Evolutionary conservation across 73 alveolate genomes (phyloP).

Genomic region (Tetrahymena borealis): DNA sequence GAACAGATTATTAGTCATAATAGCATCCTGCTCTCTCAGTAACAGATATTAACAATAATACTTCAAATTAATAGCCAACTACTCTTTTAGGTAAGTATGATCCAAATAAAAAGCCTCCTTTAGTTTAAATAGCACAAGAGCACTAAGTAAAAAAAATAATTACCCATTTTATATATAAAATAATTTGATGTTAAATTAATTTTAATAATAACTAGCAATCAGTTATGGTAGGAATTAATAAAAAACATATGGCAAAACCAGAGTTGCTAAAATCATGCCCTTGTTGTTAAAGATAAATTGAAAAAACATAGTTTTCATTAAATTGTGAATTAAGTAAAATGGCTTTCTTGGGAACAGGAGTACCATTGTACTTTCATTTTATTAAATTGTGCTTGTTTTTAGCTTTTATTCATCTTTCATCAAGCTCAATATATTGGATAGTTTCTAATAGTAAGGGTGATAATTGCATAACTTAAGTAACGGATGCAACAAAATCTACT

Average conservation of each 20-base stretch:
- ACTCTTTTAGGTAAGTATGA: background rate
- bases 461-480: background rate
- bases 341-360: background rate
- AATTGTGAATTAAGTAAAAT: background rate
- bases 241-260: background rate
- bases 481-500: background rate
- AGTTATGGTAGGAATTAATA: background rate
- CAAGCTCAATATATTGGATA: background rate
- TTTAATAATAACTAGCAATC: background rate
- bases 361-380: background rate
- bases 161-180: background rate
- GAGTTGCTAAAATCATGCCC: background rate
- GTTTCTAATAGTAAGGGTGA: background rate
- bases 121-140: background rate
- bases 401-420: background rate
- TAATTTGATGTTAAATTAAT: background rate
- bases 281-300: background rate
- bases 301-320: background rate
- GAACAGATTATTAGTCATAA: background rate
- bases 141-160: background rate
- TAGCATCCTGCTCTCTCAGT: background rate
- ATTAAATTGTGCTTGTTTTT: background rate
- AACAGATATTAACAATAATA: background rate
- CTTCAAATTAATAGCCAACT: background rate
- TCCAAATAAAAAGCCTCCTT: background rate